Conservation (phyloP, 2,329 filamentous ascomycete species). For the Claviceps quebecensis region DNA sequence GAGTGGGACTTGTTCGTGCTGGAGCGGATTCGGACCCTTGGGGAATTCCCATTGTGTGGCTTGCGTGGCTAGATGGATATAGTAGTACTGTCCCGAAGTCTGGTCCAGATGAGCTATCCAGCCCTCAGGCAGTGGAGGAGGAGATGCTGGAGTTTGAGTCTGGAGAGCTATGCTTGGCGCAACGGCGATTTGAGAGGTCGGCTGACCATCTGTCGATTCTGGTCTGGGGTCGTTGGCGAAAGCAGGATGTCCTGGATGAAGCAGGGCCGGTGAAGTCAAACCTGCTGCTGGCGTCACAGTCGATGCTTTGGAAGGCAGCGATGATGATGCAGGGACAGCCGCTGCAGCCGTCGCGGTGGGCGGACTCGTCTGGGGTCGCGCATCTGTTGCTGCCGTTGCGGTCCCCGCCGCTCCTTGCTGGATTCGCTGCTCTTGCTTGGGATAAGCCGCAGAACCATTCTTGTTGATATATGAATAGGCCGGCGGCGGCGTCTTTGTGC, state of each 20-base stretch:
- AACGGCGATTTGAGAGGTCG: conserved; percentile 27
- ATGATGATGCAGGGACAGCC: neutral
- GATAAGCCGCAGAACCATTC: conserved; percentile 44
- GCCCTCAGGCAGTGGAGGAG: conserved; percentile 86
- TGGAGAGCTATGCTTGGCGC: conserved; percentile 24
- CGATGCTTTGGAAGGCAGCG: conserved; percentile 1
- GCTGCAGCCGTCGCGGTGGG: conserved; percentile 6
- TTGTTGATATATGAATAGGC: conserved; percentile 73
- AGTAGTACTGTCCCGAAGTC: conserved; percentile 96
- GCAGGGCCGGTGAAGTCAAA: conserved; percentile 33
- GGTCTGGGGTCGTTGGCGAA: conserved; percentile 72
- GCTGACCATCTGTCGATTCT: conserved; percentile 31
- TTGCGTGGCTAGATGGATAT: conserved; percentile 89
- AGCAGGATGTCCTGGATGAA: conserved; percentile 64
- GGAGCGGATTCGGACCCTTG: conserved; percentile 82
- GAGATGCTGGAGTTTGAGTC: conserved; percentile 56
- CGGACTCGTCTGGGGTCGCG: conserved; percentile 5
- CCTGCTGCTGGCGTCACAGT: conserved; percentile 10
- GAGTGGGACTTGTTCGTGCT: conserved; percentile 66
- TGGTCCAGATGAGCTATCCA: conserved; percentile 97
- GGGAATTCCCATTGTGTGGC: conserved; percentile 99
- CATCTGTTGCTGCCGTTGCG: conserved; percentile 11
- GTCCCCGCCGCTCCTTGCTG: conserved; percentile 13
- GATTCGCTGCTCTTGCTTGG: conserved; percentile 61
- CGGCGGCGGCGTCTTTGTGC: conserved; percentile 76